Evolutionary conservation across 176 grass and related monocot species (phyloP), one percentile per base, ranked within the genome.

Genomic region (Eremochloa ophiuroides): DNA sequence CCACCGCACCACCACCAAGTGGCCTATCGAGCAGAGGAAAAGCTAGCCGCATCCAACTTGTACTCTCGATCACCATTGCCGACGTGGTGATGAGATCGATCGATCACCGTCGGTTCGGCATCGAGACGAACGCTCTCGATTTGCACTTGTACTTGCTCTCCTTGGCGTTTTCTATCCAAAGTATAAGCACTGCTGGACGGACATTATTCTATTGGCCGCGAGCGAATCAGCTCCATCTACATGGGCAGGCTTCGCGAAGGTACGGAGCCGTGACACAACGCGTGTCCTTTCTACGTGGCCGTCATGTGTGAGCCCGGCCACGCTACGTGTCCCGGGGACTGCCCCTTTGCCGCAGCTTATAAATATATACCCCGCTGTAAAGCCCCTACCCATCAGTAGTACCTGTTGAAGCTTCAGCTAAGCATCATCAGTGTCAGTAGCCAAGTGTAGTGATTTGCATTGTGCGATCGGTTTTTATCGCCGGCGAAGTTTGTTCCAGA

Each of bases 241-340:
- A 80, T 70, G 71, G 77, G 27, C 66, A 22, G 71, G 41, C 43
- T 89, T 89, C 77, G 43, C 77, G 87, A 89, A 85, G 77, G 71
- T 25, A 68, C 87, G 61, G 31, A 62, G 0, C 25, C 2, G 50
- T 7, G 55, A n/a, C 65, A 26, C 69, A 20, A 75, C 81, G 76
- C 86, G 81, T 80, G 86, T 88, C 81, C 81, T 88, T 38, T 9
- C 69, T 39, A 84, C 81, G 86, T 88, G 86, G 86, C 81, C 28
- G 2, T 26, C 86, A 75, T 84, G 75, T 68, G 84, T 8, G 38
- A n/a, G 58, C 20, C 10, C n/a, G 2, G 12, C 1, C 56, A 1
- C 20, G 74, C 74, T 23, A 88, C 81, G 86, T 84, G 86, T 69
- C 86, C 66, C n/a, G 23, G 6, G 23, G 48, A 0, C 2, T 4